These are phyloP conservation scores for Teunomyces atbi DNA, from an alignment of 805 yeast species.

Conservation along the genomic window DNA sequence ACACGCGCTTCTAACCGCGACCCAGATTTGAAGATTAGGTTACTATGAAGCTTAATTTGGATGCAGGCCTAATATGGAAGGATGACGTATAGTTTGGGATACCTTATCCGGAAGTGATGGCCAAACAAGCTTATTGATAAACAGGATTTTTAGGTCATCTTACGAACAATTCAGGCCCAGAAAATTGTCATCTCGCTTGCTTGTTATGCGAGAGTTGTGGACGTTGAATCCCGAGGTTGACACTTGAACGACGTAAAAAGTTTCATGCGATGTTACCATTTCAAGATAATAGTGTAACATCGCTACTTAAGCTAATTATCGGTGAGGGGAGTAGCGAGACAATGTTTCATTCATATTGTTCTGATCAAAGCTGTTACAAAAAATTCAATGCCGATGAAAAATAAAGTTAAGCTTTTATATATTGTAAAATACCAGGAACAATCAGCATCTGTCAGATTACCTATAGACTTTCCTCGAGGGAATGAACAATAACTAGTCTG, in stretches of 20 bases:
- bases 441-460: neutral
- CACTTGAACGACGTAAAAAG: neutral
- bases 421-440: constrained; percentile 1
- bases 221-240: neutral
- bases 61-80: neutral
- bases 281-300: neutral
- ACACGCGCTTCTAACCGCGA: constrained; percentile 1
- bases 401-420: neutral
- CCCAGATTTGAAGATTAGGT: constrained; percentile 4
- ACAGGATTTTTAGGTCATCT: neutral
- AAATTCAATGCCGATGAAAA: neutral
- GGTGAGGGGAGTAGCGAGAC: neutral
- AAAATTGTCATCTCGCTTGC: neutral
- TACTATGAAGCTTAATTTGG: neutral
- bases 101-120: neutral
- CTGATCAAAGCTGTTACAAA: neutral
- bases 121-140: neutral
- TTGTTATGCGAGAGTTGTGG: neutral
- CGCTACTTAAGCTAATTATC: neutral
- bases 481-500: neutral
- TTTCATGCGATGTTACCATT: neutral
- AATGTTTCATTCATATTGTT: neutral
- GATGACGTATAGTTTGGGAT: neutral
- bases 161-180: neutral
- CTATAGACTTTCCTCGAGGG: neutral